A percentile compares a stretch with the other conserved stretches of the same genome.
Evolutionary conservation across 352 stramenopile species (phyloP).

Genomic region (Thraustochytrium striatum): DNA sequence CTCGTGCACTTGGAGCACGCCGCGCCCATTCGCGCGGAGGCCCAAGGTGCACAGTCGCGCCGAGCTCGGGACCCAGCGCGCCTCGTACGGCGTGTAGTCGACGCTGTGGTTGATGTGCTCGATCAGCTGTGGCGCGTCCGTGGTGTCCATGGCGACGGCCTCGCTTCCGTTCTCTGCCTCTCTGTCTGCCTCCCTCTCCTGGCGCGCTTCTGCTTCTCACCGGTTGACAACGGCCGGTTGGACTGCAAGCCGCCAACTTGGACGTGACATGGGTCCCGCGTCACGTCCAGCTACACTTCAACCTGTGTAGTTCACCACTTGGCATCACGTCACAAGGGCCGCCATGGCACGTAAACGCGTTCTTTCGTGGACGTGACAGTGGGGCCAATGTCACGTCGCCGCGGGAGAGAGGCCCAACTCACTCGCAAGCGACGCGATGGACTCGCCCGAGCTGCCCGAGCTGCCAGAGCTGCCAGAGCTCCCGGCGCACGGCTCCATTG

Average conservation of each 20-base stretch:
- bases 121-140: slow-evolving; percentile 91
- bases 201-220: not conserved
- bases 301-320: too few relatives aligned
- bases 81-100: slow-evolving; percentile 88
- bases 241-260: too few relatives aligned
- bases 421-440: too few relatives aligned
- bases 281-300: too few relatives aligned
- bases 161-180: not conserved
- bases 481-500: not conserved
- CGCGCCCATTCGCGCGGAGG: slow-evolving; percentile 80
- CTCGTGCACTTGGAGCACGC: slow-evolving; percentile 80
- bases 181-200: not conserved
- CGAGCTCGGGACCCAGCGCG: slow-evolving; percentile 88
- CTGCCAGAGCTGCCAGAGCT: slow-evolving; percentile 1
- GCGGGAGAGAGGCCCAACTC: too few relatives aligned
- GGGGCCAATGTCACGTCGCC: too few relatives aligned
- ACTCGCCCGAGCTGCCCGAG: slow-evolving; percentile 1
- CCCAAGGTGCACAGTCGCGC: slow-evolving; percentile 84
- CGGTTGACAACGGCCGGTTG: too few relatives aligned
- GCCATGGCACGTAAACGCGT: too few relatives aligned
- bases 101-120: slow-evolving; percentile 88
- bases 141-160: slow-evolving; percentile 80
- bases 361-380: too few relatives aligned
- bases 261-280: too few relatives aligned
- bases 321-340: too few relatives aligned